Base-by-base conservation (phyloP, 176 grass and related monocot species). In the Poa pratensis region DNA sequence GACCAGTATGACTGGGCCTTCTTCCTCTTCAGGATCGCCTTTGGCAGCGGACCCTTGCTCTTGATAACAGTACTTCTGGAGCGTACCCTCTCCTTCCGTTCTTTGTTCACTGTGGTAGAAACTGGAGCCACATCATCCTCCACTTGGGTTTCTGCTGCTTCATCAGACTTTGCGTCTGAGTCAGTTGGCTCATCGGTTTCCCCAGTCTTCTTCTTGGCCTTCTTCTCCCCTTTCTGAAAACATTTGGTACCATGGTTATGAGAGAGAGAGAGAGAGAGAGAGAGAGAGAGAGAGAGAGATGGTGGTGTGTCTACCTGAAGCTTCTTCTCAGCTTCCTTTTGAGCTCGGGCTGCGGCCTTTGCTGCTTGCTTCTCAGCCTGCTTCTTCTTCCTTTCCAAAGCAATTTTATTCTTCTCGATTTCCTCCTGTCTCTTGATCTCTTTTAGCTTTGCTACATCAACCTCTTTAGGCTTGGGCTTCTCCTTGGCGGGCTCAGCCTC, bases 381-480 rank as follows among this genome's bases (percentile, higher is more conserved):
- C 71, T 80, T 99, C 90, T 94, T 99, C 90, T 99, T 99, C 45
- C 96, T 92, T 73, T 99, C 96, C 70, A 92, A 73, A 11, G 93
- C 96, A 64, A 91, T 71, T 72, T 75, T 99, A 66, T 94, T 89
- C 90, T 99, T 99, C 51, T 86, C 89, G 57, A 96, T 96, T 82
- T 96, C 93, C 70, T 99, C 96, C 80, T 94, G 93, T 80, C 96
- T 90, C 83, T 96, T 99, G 2, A 89, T 87, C 75, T 99, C 93
- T 88, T 88, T 96, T 82, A 96, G 78, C 75, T 96, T 99, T 7
- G 87, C 91, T 17, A 71, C 77, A 86, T 96, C 91, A 61, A 89
- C 87, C 69, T 89, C 91, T 24, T 69, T 90, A 79, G 83, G 62
- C 61, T 91, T 97, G 5, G 63, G 49, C 61, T 95, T 94, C 74